Percentiles rank a stretch among this genome's conserved stretches.
Conservation (phyloP, 129 eudicot species). For the Flaveria trinervia region DNA sequence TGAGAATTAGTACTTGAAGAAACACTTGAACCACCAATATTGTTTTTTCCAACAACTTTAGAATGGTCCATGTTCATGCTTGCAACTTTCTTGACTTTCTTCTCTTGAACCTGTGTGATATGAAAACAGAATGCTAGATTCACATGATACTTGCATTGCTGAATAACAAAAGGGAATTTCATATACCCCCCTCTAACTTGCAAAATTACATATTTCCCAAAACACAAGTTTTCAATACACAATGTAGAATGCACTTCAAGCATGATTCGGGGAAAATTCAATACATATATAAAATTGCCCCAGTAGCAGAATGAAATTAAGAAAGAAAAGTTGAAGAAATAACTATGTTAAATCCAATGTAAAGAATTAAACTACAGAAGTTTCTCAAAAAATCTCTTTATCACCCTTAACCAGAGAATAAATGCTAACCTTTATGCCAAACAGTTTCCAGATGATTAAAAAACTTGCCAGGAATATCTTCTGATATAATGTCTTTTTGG, state of each 20-base stretch:
- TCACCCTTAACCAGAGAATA: slow-evolving; percentile 13
- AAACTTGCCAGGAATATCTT: no score
- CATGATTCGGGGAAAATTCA: no score
- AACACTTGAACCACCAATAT: slow-evolving; percentile 59
- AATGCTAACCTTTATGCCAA: no score
- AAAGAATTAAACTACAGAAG: neutral
- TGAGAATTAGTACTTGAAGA: slow-evolving; percentile 50
- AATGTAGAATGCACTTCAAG: no score
- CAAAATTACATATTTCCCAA: no score
- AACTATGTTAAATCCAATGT: neutral
- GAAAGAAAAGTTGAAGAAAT: neutral
- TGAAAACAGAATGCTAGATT: neutral
- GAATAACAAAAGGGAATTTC: neutral
- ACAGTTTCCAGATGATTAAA: no score
- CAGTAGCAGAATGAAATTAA: neutral
- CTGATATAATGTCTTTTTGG: no score
- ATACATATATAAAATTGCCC: no score
- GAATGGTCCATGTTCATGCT: slow-evolving; percentile 73
- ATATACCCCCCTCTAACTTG: no score
- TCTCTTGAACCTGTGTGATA: slow-evolving; percentile 81
- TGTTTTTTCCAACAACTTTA: slow-evolving; percentile 68
- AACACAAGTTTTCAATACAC: no score
- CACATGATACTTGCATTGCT: neutral
- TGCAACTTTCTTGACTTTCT: slow-evolving; percentile 83
- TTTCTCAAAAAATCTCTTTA: neutral